Evolutionary conservation across 805 yeast genomes (phyloP).

Genomic region (Metschnikowia colocasiae): DNA sequence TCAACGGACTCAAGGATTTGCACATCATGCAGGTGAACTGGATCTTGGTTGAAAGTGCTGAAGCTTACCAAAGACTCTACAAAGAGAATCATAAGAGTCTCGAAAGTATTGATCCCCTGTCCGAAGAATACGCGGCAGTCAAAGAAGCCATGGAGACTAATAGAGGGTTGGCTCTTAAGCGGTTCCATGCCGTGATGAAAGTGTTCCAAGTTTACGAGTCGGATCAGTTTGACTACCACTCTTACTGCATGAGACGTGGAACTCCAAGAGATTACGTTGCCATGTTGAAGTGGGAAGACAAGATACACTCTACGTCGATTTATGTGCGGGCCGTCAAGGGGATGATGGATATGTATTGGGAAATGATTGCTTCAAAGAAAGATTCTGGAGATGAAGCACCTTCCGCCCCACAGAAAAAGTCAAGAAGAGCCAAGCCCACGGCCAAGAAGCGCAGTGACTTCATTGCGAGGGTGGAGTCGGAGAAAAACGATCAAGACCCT

Average conservation of each 20-base stretch:
- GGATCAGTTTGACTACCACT: constrained; percentile 94
- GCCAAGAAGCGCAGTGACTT: constrained; percentile 54
- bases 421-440: constrained; percentile 53
- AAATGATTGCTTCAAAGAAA: constrained; percentile 28
- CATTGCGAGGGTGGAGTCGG: constrained; percentile 42
- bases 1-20: constrained; percentile 82
- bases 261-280: constrained; percentile 80
- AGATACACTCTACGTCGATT: constrained; percentile 63
- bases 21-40: constrained; percentile 89
- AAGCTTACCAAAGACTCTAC: constrained; percentile 66
- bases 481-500: constrained; percentile 53
- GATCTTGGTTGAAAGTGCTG: constrained; percentile 83
- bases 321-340: constrained; percentile 70
- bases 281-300: constrained; percentile 80
- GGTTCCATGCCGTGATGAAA: constrained; percentile 63
- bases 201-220: constrained; percentile 66
- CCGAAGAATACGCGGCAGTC: constrained; percentile 25
- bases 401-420: constrained; percentile 40
- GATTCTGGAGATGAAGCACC: constrained; percentile 15
- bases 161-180: constrained; percentile 74
- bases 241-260: constrained; percentile 86
- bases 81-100: constrained; percentile 22
- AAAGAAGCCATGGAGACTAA: constrained; percentile 39
- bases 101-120: constrained; percentile 8
- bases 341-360: constrained; percentile 54